Evolutionary conservation across 352 stramenopile species (phyloP).

Genomic region (Globisporangium middletonii): DNA sequence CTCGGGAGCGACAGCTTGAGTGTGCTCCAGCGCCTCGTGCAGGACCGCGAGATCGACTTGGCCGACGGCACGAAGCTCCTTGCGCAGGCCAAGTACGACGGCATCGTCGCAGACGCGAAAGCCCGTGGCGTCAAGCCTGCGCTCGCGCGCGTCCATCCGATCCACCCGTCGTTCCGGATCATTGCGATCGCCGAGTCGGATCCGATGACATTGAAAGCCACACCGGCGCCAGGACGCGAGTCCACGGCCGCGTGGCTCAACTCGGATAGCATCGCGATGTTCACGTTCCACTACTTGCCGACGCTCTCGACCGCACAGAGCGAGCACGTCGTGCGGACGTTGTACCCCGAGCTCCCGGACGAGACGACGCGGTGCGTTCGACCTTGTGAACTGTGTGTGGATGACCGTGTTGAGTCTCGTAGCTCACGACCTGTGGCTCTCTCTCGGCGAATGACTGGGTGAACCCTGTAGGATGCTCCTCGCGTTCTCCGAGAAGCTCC

Average conservation of each 20-base stretch:
- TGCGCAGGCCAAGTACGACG: conserved; percentile 47
- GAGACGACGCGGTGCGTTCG: conserved; percentile 44
- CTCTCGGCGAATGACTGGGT: neutral
- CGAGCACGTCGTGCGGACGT: conserved; percentile 35
- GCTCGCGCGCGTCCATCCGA: conserved; percentile 36
- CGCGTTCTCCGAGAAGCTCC: conserved; percentile 48
- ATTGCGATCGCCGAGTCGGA: conserved; percentile 77
- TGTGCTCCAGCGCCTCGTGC: conserved; percentile 82
- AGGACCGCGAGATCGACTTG: conserved; percentile 86
- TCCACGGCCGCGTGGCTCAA: conserved; percentile 60
- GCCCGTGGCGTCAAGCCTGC: conserved; percentile 12
- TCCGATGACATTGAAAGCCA: conserved; percentile 24
- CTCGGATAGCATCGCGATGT: conserved; percentile 77
- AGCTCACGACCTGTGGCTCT: neutral
- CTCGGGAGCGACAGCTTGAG: conserved; percentile 87
- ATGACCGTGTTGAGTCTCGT: neutral
- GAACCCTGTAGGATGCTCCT: conserved; percentile 35
- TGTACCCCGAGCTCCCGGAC: conserved; percentile 50
- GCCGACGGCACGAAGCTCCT: conserved; percentile 86
- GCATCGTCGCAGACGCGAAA: conserved; percentile 23
- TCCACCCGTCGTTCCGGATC: conserved; percentile 89
- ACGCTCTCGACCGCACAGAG: conserved; percentile 32
- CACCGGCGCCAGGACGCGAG: conserved; percentile 26
- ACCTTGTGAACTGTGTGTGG: neutral
- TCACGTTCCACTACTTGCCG: conserved; percentile 61